A percentile compares a stretch with the other conserved stretches of the same genome.
Conservation (phyloP, 495 filamentous ascomycete genomes). For the Hypoxylon lienhwacheense region DNA sequence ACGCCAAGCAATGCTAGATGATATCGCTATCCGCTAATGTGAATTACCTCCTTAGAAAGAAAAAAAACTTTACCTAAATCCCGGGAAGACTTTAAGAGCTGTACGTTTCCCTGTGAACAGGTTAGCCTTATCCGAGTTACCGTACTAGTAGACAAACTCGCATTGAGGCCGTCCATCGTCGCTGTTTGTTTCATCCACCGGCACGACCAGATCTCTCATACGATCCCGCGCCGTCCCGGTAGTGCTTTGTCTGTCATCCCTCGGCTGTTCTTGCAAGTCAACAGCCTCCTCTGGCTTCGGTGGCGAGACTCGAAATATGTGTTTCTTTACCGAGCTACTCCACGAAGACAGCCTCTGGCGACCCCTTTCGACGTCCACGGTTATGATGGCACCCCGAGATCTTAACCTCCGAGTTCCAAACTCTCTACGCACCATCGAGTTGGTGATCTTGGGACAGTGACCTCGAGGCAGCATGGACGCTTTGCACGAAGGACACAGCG, state of each 20-base stretch:
- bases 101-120: slow-evolving; percentile 28
- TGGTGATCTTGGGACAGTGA: slow-evolving; percentile 74
- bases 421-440: slow-evolving; percentile 78
- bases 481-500: slow-evolving; percentile 88
- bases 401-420: slow-evolving; percentile 54
- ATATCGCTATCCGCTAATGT: slow-evolving; percentile 10
- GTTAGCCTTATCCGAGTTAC: slow-evolving; percentile 10
- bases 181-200: slow-evolving; percentile 39
- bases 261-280: slow-evolving; percentile 28
- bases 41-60: slow-evolving; percentile 1
- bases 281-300: slow-evolving; percentile 26
- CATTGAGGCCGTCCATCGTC: slow-evolving; percentile 40
- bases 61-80: slow-evolving; percentile 24
- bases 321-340: slow-evolving; percentile 32
- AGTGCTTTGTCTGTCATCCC: slow-evolving; percentile 9
- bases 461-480: slow-evolving; percentile 67
- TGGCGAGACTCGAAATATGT: slow-evolving; percentile 23
- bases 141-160: slow-evolving; percentile 10
- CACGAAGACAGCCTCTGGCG: slow-evolving; percentile 27
- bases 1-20: slow-evolving; percentile 29
- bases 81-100: slow-evolving; percentile 30
- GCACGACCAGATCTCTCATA: slow-evolving; percentile 35
- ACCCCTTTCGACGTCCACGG: slow-evolving; percentile 29
- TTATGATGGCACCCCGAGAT: slow-evolving; percentile 26
- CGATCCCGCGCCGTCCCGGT: slow-evolving; percentile 25